Conservation (phyloP, 176 grass and related monocot species). For the Secale cereale region DNA sequence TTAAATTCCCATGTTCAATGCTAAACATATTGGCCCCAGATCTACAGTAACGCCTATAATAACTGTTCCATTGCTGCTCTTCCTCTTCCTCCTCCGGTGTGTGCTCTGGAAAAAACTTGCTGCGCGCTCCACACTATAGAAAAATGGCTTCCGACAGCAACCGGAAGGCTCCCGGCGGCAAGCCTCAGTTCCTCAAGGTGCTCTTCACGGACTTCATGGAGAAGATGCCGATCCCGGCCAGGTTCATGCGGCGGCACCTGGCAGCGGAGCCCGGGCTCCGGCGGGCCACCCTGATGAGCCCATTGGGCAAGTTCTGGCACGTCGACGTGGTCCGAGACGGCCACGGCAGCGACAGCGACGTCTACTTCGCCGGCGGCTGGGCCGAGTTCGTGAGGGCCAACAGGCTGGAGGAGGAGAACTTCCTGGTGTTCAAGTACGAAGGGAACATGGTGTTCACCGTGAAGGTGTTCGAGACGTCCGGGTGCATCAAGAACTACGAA, state of each 20-base stretch:
- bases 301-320: conserved; percentile 12
- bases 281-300: conserved; percentile 5
- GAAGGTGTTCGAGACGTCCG: background rate
- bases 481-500: background rate
- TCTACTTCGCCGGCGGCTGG: background rate
- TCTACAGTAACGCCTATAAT: background rate
- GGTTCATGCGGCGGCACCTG: background rate
- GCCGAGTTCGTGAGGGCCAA: conserved; percentile 4
- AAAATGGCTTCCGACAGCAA: background rate
- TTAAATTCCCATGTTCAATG: conserved; percentile 11
- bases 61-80: background rate
- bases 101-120: background rate
- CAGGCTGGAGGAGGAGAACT: conserved; percentile 3
- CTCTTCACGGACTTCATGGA: conserved; percentile 10
- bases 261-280: background rate
- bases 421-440: conserved; percentile 33
- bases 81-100: background rate
- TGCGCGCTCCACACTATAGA: background rate
- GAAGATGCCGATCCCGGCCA: background rate
- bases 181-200: conserved; percentile 19
- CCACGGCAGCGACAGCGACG: background rate
- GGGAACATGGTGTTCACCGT: conserved; percentile 19
- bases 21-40: background rate
- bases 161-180: conserved; percentile 6
- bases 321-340: background rate